Evolutionary conservation across 805 yeast genomes (phyloP).

Genomic region (Spathaspora sp.): DNA sequence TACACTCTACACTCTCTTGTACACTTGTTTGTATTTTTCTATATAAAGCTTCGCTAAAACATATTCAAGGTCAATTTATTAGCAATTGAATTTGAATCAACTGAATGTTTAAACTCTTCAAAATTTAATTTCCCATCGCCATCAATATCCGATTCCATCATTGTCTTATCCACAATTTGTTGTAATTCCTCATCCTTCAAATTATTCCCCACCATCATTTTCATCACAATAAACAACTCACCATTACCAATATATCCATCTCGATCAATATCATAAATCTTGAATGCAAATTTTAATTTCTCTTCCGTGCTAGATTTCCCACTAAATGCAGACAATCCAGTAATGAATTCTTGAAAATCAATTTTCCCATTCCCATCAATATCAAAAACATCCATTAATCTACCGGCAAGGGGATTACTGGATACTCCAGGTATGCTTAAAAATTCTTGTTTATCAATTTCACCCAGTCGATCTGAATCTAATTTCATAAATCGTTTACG

Average conservation of each 20-base stretch:
- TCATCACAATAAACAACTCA: slow-evolving; percentile 84
- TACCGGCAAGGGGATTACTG: slow-evolving; percentile 80
- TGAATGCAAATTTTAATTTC: slow-evolving; percentile 84
- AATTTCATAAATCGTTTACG: slow-evolving; percentile 92
- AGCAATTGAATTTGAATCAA: slow-evolving; percentile 56
- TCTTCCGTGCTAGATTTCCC: slow-evolving; percentile 78
- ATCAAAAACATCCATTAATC: slow-evolving; percentile 93
- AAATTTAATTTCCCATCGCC: slow-evolving; percentile 85
- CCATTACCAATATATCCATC: slow-evolving; percentile 97
- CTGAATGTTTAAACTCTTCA: slow-evolving; percentile 77
- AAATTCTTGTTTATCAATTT: slow-evolving; percentile 87
- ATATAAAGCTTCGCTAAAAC: too few species aligned
- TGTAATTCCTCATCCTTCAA: slow-evolving; percentile 84
- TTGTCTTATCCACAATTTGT: slow-evolving; percentile 95
- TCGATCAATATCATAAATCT: slow-evolving; percentile 90
- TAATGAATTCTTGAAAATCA: slow-evolving; percentile 92
- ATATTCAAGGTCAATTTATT: slow-evolving; percentile 53
- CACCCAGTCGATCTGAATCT: slow-evolving; percentile 89
- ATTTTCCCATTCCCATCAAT: slow-evolving; percentile 89
- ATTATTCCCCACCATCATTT: slow-evolving; percentile 96
- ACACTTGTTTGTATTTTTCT: too few species aligned
- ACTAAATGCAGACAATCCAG: slow-evolving; percentile 83
- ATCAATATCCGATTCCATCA: slow-evolving; percentile 85
- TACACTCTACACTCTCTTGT: neutral
- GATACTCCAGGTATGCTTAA: slow-evolving; percentile 90